Conservation (phyloP, 202 grass and related monocot species). For the Setaria italica region DNA sequence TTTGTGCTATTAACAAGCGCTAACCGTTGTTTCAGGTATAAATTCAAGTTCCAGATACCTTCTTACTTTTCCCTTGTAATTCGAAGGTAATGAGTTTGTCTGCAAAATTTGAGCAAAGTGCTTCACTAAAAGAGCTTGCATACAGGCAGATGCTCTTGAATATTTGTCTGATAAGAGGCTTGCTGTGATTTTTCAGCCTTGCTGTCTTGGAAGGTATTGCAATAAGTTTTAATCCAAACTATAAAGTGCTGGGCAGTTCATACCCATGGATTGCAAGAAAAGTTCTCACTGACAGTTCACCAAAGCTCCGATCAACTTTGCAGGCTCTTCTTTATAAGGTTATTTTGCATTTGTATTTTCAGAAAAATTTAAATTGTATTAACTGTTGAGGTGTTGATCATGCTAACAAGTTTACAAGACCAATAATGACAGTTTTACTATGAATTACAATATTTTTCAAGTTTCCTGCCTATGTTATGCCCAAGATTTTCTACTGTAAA, state of each 20-base stretch:
- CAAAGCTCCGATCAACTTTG: slow-evolving; percentile 82
- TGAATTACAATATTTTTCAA: slow-evolving; percentile 34
- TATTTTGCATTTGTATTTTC: slow-evolving; percentile 31
- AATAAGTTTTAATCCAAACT: slow-evolving; percentile 87
- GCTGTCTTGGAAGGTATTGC: slow-evolving; percentile 97
- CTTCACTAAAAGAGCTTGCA: slow-evolving; percentile 21
- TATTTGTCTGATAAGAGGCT: slow-evolving; percentile 23
- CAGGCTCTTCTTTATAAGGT: slow-evolving; percentile 95
- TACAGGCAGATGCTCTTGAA: slow-evolving; percentile 3
- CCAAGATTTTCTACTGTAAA: slow-evolving; percentile 33
- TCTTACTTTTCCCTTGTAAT: slow-evolving; percentile 99
- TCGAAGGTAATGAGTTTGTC: slow-evolving; percentile 69
- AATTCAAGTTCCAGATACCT: slow-evolving; percentile 98
- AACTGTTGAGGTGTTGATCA: slow-evolving; percentile 9
- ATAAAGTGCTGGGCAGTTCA: slow-evolving; percentile 95
- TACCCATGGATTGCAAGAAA: slow-evolving; percentile 99
- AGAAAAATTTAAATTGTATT: slow-evolving; percentile 15
- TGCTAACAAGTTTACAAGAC: slow-evolving; percentile 25
- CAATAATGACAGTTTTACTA: not conserved
- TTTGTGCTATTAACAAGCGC: slow-evolving; percentile 37
- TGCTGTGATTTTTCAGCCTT: slow-evolving; percentile 72
- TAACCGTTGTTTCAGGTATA: slow-evolving; percentile 75
- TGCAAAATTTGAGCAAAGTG: slow-evolving; percentile 3
- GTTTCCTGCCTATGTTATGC: not conserved
- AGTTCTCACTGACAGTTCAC: slow-evolving; percentile 94